Base-by-base conservation (phyloP, 257 asterid genomes). In the Primulina tabacum region DNA sequence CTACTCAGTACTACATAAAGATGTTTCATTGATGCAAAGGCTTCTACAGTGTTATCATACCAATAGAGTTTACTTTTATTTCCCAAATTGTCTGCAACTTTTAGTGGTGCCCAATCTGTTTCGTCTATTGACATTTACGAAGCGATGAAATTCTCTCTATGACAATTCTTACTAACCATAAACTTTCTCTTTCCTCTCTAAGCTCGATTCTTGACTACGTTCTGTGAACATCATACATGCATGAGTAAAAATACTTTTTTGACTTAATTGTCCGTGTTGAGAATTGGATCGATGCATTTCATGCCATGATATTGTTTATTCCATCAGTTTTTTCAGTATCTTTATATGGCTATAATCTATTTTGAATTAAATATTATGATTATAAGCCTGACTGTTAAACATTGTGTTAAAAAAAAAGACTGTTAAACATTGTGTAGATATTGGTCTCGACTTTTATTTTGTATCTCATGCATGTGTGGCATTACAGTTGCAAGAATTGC, bases 401-500 rank as follows among this genome's bases (percentile, higher is more conserved):
- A 61, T 74, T 75, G 8, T 60, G 2, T 17, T 17, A 43, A 60
- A 34, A 60, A n/a, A 43, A 60, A 34, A 60, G 8, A 52, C 37
- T 64, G 57, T 26, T 43, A 68, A 18, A 7, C 32, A 61, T 74
- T 75, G 8, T 60, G 2, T 17, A 43, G 55, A 34, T 55, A 37
- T 10, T 35, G 63, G n/a, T 59, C 63, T 71, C 30, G 12, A 59
- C 16, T 70, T 57, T 73, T 28, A 11, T 74, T 32, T 52, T 52
- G 61, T 34, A 50, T 10, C 12, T 65, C 18, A 33, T 56, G 34
- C 16, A 30, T 72, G 26, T 52, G 43, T 77, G 66, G 60, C 73
- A 60, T 21, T 58, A 72, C 77, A 94, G 97, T 82, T 94, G 79
- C 99, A 94, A 86, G 97, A 94, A 79, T 79, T 94, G 82, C 89